A percentile compares a stretch with the other conserved stretches of the same genome.
Evolutionary conservation across 2,329 filamentous ascomycete species (phyloP).

Genomic region (Neopestalotiopsis sp.): DNA sequence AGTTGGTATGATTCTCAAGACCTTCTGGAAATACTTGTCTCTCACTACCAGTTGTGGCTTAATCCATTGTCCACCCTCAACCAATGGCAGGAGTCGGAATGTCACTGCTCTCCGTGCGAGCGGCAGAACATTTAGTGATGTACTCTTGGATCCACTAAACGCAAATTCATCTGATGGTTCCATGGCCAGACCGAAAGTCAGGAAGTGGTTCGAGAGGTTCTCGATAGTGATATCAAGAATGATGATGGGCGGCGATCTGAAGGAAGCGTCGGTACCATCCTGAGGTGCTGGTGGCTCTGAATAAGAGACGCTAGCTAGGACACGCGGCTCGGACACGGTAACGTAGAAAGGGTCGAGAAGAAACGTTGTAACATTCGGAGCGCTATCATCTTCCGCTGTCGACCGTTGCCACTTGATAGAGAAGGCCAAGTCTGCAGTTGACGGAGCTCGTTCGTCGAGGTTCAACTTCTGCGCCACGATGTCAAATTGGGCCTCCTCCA

Average conservation of each 20-base stretch:
- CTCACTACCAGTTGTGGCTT: slow-evolving; percentile 76
- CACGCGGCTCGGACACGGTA: slow-evolving; percentile 84
- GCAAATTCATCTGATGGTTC: slow-evolving; percentile 92
- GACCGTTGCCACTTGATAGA: slow-evolving; percentile 77
- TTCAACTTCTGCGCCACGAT: slow-evolving; percentile 76
- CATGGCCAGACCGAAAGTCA: slow-evolving; percentile 92
- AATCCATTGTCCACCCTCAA: slow-evolving; percentile 65
- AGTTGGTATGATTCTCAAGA: slow-evolving; percentile 79
- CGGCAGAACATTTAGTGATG: slow-evolving; percentile 80
- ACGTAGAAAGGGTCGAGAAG: slow-evolving; percentile 81
- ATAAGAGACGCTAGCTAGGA: slow-evolving; percentile 67
- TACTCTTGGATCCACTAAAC: slow-evolving; percentile 87
- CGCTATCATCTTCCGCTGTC: slow-evolving; percentile 21
- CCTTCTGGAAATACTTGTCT: slow-evolving; percentile 94
- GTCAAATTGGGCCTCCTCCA: slow-evolving; percentile 75
- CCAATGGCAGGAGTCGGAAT: slow-evolving; percentile 76
- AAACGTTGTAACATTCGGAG: slow-evolving; percentile 69
- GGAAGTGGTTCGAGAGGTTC: slow-evolving; percentile 92
- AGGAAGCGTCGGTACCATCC: slow-evolving; percentile 36
- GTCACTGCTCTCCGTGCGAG: slow-evolving; percentile 76
- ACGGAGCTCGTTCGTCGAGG: slow-evolving; percentile 81
- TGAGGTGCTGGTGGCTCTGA: slow-evolving; percentile 36
- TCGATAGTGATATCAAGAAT: slow-evolving; percentile 73
- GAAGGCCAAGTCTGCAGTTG: slow-evolving; percentile 76
- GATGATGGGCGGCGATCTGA: slow-evolving; percentile 41